Evolutionary conservation across 305 asterid genomes (phyloP).

Genomic region (Fraxinus sp.): DNA sequence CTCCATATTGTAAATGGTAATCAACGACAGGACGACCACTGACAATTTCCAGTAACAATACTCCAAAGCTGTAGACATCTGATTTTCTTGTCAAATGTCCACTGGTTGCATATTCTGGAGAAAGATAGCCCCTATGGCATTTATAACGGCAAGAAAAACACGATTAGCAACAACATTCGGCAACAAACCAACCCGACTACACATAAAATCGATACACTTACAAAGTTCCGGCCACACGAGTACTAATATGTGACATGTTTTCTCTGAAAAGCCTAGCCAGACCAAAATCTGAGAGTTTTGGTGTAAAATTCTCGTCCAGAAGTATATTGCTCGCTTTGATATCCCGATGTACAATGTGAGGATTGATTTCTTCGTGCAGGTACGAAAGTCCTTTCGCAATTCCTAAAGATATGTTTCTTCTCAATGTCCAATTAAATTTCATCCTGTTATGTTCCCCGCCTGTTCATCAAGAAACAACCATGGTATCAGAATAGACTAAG

Average conservation of each 20-base stretch:
- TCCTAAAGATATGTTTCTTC: conserved; percentile 54
- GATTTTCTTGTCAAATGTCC: conserved; percentile 78
- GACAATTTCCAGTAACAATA: conserved; percentile 62
- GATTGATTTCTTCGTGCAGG: conserved; percentile 65
- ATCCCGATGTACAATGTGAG: conserved; percentile 74
- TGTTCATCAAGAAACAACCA: conserved; percentile 19
- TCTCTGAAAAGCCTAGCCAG: conserved; percentile 64
- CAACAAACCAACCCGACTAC: background rate
- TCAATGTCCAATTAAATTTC: conserved; percentile 54
- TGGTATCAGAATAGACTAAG: background rate
- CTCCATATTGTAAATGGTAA: conserved; percentile 57
- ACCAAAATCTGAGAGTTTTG: conserved; percentile 83
- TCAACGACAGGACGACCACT: conserved; percentile 57
- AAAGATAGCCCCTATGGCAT: conserved; percentile 63
- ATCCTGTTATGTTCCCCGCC: conserved; percentile 55
- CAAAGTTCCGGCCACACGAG: conserved; percentile 88
- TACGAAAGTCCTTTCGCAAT: conserved; percentile 60
- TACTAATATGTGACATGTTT: conserved; percentile 58
- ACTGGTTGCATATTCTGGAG: conserved; percentile 83
- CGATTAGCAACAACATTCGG: conserved; percentile 18
- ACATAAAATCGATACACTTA: conserved; percentile 32
- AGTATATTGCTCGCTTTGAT: conserved; percentile 78
- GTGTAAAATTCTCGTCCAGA: conserved; percentile 54
- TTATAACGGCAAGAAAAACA: conserved; percentile 1
- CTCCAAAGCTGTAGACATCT: conserved; percentile 86